Evolutionary conservation across 306 rosid species (phyloP).

Genomic region (Dryas drummondii): DNA sequence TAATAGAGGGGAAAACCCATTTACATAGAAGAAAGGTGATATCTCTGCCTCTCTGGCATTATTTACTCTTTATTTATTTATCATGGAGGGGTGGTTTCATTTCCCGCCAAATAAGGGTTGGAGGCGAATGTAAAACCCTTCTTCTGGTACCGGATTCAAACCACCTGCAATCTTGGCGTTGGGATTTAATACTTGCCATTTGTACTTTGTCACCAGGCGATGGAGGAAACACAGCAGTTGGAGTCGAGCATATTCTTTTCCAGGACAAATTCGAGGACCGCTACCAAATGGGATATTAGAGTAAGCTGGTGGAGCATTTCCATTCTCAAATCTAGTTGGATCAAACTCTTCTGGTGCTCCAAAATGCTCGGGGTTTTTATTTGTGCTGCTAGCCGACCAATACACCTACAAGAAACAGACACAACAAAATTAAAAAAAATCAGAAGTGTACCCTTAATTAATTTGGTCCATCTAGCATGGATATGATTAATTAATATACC

Average conservation of each 20-base stretch:
- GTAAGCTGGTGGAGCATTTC: slow-evolving; percentile 38
- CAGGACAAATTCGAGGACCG: slow-evolving; percentile 61
- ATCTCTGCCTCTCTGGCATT: too few relatives aligned
- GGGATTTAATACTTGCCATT: slow-evolving; percentile 46
- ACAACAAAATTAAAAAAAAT: background rate
- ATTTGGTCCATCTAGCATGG: too few relatives aligned
- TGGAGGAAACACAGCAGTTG: slow-evolving; percentile 50
- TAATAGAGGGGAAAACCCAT: too few relatives aligned
- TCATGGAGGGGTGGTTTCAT: too few relatives aligned
- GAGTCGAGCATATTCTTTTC: slow-evolving; percentile 53
- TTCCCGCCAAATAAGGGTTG: slow-evolving; percentile 5
- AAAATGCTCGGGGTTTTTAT: slow-evolving; percentile 39
- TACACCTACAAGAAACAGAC: slow-evolving; percentile 29
- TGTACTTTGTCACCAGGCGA: slow-evolving; percentile 42
- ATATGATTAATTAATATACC: slow-evolving; percentile 22
- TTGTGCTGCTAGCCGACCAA: slow-evolving; percentile 42
- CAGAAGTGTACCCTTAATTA: too few relatives aligned
- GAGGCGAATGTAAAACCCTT: slow-evolving; percentile 46
- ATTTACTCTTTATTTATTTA: too few relatives aligned
- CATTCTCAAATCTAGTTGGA: slow-evolving; percentile 48
- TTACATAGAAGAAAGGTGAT: too few relatives aligned
- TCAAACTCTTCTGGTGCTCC: slow-evolving; percentile 44
- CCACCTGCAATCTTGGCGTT: slow-evolving; percentile 42
- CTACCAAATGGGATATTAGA: slow-evolving; percentile 53
- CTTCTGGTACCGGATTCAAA: slow-evolving; percentile 35